These are phyloP conservation scores for Jatropha curcas DNA, from an alignment of 345 rosid genomes.

Conservation along the genomic window DNA sequence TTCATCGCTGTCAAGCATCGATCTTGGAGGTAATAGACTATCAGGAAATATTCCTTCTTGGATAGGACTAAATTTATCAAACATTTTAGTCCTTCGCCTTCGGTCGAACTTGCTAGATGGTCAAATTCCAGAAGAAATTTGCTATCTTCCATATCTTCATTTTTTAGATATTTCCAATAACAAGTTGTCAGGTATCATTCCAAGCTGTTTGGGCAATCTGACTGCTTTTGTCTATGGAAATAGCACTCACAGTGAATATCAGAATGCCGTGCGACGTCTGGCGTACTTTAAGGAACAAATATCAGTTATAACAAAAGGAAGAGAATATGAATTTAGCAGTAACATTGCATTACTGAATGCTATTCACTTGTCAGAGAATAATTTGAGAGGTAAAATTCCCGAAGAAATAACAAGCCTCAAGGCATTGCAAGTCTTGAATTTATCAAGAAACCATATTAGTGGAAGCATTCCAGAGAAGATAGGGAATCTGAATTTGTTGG, in stretches of 20 bases:
- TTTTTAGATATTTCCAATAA: slow-evolving; percentile 15
- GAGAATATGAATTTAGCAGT: slow-evolving; percentile 1
- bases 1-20: slow-evolving; percentile 44
- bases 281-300: slow-evolving; percentile 10
- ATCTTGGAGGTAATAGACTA: slow-evolving; percentile 52
- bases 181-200: slow-evolving; percentile 15
- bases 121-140: slow-evolving; percentile 13
- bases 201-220: slow-evolving; percentile 17
- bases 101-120: slow-evolving; percentile 8
- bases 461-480: slow-evolving; percentile 18
- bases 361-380: slow-evolving; percentile 14
- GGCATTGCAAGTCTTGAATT: slow-evolving; percentile 1
- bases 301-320: slow-evolving; percentile 12
- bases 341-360: slow-evolving; percentile 8
- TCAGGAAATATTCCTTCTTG: slow-evolving; percentile 45
- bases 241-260: slow-evolving; percentile 1
- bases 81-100: slow-evolving; percentile 10
- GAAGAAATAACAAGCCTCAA: slow-evolving; percentile 19
- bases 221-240: slow-evolving; percentile 10
- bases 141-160: slow-evolving; percentile 13
- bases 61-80: slow-evolving; percentile 13
- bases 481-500: slow-evolving; percentile 16
- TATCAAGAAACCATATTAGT: slow-evolving; percentile 15
- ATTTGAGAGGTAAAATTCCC: slow-evolving; percentile 14
- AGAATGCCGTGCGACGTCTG: neutral